Conservation (phyloP, 495 filamentous ascomycete genomes). For the Hypoxylon crocopeplum region DNA sequence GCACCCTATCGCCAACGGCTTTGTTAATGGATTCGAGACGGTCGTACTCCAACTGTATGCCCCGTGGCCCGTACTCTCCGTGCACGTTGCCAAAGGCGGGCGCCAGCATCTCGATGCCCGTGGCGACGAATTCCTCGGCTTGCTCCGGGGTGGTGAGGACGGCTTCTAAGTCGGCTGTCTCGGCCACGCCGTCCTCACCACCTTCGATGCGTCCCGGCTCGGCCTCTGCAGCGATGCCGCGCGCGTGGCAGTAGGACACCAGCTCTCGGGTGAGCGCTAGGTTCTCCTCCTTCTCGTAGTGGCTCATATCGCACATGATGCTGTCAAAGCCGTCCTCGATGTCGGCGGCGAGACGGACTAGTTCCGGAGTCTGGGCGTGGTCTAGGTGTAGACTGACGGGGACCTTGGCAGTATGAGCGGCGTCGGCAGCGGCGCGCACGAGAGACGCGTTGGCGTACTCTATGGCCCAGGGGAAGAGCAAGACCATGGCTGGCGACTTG, state of each 20-base stretch:
- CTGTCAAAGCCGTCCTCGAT: conserved; percentile 71
- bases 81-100: conserved; percentile 89
- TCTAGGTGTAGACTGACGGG: conserved; percentile 79
- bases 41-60: conserved; percentile 76
- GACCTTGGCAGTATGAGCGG: conserved; percentile 67
- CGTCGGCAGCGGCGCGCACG: conserved; percentile 69
- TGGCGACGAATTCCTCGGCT: conserved; percentile 75
- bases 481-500: conserved; percentile 77
- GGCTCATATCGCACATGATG: conserved; percentile 85
- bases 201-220: conserved; percentile 85
- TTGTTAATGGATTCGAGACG: conserved; percentile 68
- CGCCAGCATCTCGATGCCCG: conserved; percentile 83
- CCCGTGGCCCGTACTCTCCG: conserved; percentile 78
- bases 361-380: conserved; percentile 76
- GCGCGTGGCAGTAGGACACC: conserved; percentile 71
- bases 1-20: conserved; percentile 65
- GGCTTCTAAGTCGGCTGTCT: conserved; percentile 76
- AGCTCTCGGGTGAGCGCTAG: conserved; percentile 74
- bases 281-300: conserved; percentile 85
- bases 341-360: conserved; percentile 70
- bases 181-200: conserved; percentile 81
- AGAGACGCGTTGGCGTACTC: conserved; percentile 67
- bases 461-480: conserved; percentile 88
- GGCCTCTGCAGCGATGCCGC: conserved; percentile 79
- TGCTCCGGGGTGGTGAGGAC: conserved; percentile 80